A percentile compares a stretch with the other conserved stretches of the same genome.
Conservation (phyloP, 305 asterid species). For the Salvia sclarea region DNA sequence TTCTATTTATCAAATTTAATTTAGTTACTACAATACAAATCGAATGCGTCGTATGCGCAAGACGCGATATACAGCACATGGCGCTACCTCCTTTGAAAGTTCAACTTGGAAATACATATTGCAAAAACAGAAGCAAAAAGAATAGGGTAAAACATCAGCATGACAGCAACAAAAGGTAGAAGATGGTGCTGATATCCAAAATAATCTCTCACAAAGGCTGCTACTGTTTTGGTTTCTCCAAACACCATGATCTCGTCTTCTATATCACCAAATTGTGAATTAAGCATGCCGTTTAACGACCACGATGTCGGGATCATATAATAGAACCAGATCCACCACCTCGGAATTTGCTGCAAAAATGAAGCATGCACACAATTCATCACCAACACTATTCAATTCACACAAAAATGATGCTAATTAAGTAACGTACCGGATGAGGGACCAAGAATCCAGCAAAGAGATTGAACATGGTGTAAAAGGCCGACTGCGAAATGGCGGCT, state of each 20-base stretch:
- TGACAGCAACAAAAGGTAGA: conserved; percentile 54
- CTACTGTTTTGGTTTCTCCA: conserved; percentile 49
- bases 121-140: conserved; percentile 55
- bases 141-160: conserved; percentile 46
- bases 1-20: too few species aligned
- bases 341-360: conserved; percentile 52
- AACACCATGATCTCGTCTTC: conserved; percentile 41
- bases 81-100: conserved; percentile 48
- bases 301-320: conserved; percentile 52
- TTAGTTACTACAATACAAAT: too few species aligned
- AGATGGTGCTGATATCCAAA: conserved; percentile 49
- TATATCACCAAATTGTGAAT: conserved; percentile 59
- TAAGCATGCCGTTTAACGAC: conserved; percentile 54
- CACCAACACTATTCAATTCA: not conserved
- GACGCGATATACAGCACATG: too few species aligned
- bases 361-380: too few species aligned
- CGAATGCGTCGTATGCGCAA: too few species aligned
- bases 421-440: conserved; percentile 44
- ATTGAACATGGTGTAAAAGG: conserved; percentile 41
- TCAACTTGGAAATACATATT: conserved; percentile 47
- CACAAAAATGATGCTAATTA: not conserved
- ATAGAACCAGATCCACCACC: conserved; percentile 66
- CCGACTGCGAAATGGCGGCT: conserved; percentile 49
- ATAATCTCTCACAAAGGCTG: conserved; percentile 48
- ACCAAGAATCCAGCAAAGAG: conserved; percentile 46